phyloP scores from a whole-genome alignment of 108 stramenopile species.

The Fragilariopsis cylindrus region DNA sequence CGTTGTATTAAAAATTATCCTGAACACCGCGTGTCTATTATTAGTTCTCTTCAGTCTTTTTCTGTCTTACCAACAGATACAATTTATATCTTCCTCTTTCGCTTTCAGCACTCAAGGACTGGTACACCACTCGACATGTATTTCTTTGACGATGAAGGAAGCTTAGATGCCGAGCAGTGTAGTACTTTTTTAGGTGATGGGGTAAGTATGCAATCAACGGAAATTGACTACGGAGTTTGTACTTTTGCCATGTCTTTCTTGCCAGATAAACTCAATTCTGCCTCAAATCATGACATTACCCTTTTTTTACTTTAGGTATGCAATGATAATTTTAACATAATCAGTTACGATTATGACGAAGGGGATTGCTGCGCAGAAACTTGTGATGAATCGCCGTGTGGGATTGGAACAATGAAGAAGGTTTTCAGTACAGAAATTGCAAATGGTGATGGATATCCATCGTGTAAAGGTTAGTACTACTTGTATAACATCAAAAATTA shows the following conservation, averaged over 20 bases:
- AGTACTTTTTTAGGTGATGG: conserved; percentile 1
- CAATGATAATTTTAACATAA: not conserved
- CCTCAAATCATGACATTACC: no score
- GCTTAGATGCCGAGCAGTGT: not conserved
- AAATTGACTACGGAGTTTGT: no score
- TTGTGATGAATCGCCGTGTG: not conserved
- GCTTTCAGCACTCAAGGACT: not conserved
- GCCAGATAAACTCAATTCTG: no score
- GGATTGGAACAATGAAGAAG: not conserved
- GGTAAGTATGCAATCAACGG: no score
- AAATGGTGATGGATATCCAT: not conserved
- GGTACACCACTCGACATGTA: conserved; percentile 3
- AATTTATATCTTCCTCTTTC: no score
- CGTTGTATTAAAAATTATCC: no score
- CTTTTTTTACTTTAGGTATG: not conserved
- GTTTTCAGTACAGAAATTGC: not conserved
- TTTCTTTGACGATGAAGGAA: conserved; percentile 5
- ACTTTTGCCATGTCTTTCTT: no score
- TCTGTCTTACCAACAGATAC: not conserved
- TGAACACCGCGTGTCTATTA: no score
- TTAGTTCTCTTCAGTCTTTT: not conserved
- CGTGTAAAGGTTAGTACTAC: not conserved
- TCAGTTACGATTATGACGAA: not conserved
- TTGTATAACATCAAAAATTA: no score
- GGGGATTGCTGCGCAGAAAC: conserved; percentile 14